Percentiles rank a stretch among this genome's conserved stretches.
phyloP scores from a whole-genome alignment of 257 asterid genomes.

The Jaltomata sinuosa region DNA sequence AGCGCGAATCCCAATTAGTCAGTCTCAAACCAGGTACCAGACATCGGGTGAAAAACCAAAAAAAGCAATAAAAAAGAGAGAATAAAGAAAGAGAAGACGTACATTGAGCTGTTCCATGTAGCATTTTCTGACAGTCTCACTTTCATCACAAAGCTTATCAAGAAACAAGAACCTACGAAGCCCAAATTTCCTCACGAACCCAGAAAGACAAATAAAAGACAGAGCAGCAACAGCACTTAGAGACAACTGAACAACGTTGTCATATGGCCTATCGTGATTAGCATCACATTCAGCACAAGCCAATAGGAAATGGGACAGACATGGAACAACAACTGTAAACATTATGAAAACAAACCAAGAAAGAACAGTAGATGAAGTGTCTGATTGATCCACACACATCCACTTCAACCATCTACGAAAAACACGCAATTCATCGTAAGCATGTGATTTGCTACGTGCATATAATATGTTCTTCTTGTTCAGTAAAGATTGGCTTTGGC shows the following conservation, averaged over 20 bases:
- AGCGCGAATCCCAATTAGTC: neutral
- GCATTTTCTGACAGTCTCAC: slow-evolving; percentile 74
- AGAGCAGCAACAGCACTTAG: slow-evolving; percentile 62
- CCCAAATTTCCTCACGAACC: slow-evolving; percentile 51
- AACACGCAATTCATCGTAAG: slow-evolving; percentile 60
- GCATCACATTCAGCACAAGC: slow-evolving; percentile 66
- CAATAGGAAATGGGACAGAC: slow-evolving; percentile 62
- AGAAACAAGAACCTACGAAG: slow-evolving; percentile 73
- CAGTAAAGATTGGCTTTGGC: slow-evolving; percentile 7
- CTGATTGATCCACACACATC: slow-evolving; percentile 91
- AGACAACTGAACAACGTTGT: slow-evolving; percentile 72
- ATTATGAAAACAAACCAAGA: slow-evolving; percentile 66
- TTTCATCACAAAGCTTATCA: slow-evolving; percentile 74
- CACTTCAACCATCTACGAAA: slow-evolving; percentile 80
- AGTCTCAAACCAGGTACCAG: neutral
- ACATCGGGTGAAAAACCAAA: neutral
- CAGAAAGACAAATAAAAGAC: slow-evolving; percentile 66
- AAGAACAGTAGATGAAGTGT: slow-evolving; percentile 37
- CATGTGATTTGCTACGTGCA: slow-evolving; percentile 50
- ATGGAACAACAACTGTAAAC: slow-evolving; percentile 51
- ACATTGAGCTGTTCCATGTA: slow-evolving; percentile 69
- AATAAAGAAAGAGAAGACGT: slow-evolving; percentile 15
- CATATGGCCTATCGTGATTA: slow-evolving; percentile 69
- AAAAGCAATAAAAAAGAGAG: no score
- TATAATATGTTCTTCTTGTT: slow-evolving; percentile 12